These are phyloP conservation scores for Magnusiomyces suaveolens DNA, from an alignment of 1,139 yeast species.

Conservation along the genomic window DNA sequence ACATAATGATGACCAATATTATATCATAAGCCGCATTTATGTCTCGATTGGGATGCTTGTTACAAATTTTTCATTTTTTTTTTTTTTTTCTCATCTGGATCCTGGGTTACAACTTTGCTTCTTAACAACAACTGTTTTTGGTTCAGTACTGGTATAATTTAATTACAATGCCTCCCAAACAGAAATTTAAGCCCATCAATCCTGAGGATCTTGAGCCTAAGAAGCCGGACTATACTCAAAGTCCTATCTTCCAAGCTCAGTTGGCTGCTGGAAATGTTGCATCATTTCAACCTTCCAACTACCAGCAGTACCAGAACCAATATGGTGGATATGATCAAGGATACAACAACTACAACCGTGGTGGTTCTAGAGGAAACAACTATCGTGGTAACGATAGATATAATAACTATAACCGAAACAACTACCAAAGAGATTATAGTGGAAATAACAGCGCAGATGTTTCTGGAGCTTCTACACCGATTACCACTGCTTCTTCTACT, in stretches of 20 bases:
- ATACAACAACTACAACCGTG: not conserved
- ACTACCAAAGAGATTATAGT: conserved; percentile 1
- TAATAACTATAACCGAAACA: conserved; percentile 2
- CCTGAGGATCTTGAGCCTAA: conserved; percentile 2
- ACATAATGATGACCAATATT: not conserved
- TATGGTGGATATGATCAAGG: not conserved
- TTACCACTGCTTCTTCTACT: conserved; percentile 37
- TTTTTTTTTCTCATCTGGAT: too few relatives aligned
- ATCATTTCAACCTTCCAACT: conserved; percentile 4
- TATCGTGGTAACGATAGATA: conserved; percentile 7
- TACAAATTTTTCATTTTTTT: not conserved
- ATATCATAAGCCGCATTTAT: not conserved
- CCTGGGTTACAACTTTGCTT: not conserved
- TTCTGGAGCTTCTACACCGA: conserved; percentile 9
- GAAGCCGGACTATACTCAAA: conserved; percentile 1
- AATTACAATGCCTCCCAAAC: conserved; percentile 6
- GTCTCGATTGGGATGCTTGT: too few relatives aligned
- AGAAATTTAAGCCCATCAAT: conserved; percentile 3
- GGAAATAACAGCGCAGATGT: conserved; percentile 4
- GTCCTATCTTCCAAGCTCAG: conserved; percentile 4
- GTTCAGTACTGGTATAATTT: not conserved
- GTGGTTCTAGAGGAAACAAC: conserved; percentile 1
- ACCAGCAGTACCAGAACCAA: not conserved
- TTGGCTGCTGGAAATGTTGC: conserved; percentile 2
- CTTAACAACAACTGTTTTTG: too few relatives aligned